Evolutionary conservation across 441 rosid genomes (phyloP).

Genomic region (Populus hybrid): DNA sequence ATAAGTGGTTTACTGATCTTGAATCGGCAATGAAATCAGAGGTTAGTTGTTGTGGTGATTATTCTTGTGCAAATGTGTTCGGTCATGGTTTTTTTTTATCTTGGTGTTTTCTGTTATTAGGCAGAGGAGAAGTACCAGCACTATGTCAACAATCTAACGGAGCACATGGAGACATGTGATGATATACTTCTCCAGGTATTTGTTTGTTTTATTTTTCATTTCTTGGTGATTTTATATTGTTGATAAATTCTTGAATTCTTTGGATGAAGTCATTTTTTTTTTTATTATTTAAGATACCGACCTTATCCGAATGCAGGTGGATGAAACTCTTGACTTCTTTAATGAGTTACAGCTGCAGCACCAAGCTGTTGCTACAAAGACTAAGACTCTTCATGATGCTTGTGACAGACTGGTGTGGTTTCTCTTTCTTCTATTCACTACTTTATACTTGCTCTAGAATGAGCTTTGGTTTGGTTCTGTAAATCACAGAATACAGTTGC

Average conservation of each 20-base stretch:
- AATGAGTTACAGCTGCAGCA: slow-evolving; percentile 86
- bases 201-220: slow-evolving; percentile 6
- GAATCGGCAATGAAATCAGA: slow-evolving; percentile 97
- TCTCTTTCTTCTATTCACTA: slow-evolving; percentile 8
- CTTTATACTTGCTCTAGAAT: background rate
- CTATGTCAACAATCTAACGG: slow-evolving; percentile 72
- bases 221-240: slow-evolving; percentile 6
- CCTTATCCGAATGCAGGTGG: slow-evolving; percentile 53
- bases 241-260: background rate
- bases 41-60: slow-evolving; percentile 46
- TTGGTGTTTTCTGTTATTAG: slow-evolving; percentile 31
- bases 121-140: slow-evolving; percentile 95
- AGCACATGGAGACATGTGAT: slow-evolving; percentile 90
- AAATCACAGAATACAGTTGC: background rate
- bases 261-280: slow-evolving; percentile 10
- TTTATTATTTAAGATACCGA: slow-evolving; percentile 3
- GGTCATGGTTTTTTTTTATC: background rate
- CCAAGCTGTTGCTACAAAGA: slow-evolving; percentile 90
- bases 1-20: slow-evolving; percentile 97
- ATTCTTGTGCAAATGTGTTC: slow-evolving; percentile 34
- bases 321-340: slow-evolving; percentile 85
- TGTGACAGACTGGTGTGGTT: slow-evolving; percentile 83
- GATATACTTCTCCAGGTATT: slow-evolving; percentile 72
- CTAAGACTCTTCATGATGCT: slow-evolving; percentile 98
- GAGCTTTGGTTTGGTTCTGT: background rate